A percentile compares a stretch with the other conserved stretches of the same genome.
These are phyloP conservation scores for Coemansia sp. DNA, from an alignment of 192 early-diverging fungal genomes.

Conservation along the genomic window DNA sequence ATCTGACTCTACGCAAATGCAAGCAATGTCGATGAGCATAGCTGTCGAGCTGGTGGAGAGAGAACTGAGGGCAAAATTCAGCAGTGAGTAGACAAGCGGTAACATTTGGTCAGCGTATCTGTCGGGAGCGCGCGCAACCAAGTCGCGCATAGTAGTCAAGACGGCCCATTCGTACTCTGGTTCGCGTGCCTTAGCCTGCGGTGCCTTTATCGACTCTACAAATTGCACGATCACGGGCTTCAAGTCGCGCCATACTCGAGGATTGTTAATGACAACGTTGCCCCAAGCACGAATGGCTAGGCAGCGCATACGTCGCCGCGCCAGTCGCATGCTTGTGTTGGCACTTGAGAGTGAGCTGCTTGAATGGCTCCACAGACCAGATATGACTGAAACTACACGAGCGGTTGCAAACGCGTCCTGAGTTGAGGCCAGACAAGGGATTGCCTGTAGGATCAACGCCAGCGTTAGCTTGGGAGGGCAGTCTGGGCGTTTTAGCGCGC, in stretches of 20 bases:
- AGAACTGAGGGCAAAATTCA: conserved; percentile 18
- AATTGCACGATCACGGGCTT: conserved; percentile 23
- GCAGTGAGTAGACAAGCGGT: conserved; percentile 29
- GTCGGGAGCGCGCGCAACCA: conserved; percentile 22
- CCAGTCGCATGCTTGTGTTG: neutral
- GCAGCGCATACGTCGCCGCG: conserved; percentile 21
- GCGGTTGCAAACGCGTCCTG: conserved; percentile 31
- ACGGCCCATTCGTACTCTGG: conserved; percentile 41
- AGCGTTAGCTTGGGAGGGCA: conserved; percentile 18
- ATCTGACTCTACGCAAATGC: conserved; percentile 23
- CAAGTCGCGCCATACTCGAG: conserved; percentile 44
- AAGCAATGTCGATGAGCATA: conserved; percentile 23
- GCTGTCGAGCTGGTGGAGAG: conserved; percentile 23
- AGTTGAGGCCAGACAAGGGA: conserved; percentile 22
- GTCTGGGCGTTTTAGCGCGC: conserved; percentile 13
- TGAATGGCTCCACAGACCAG: conserved; percentile 20
- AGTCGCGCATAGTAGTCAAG: conserved; percentile 26
- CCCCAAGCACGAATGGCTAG: conserved; percentile 37
- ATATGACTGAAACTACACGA: conserved; percentile 27
- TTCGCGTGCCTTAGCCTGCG: neutral
- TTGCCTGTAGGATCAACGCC: conserved; percentile 13
- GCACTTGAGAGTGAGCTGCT: neutral
- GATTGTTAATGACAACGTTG: conserved; percentile 19
- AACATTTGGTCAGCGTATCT: conserved; percentile 38
- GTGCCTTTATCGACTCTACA: conserved; percentile 30